phyloP scores from a whole-genome alignment of 805 yeast genomes.

The Yamadazyma takamatsuzukensis region DNA sequence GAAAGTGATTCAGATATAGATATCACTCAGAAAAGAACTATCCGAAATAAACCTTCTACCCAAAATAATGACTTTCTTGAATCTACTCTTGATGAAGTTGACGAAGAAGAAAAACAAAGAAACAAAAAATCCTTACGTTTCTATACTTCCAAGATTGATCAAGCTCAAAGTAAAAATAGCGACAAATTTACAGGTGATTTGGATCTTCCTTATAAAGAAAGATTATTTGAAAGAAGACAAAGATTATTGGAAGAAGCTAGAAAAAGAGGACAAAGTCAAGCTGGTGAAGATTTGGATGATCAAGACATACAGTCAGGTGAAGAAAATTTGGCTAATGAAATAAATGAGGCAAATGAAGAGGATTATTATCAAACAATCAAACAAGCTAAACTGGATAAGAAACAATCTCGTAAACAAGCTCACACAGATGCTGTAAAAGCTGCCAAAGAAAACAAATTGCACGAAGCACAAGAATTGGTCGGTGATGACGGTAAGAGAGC shows the following conservation, averaged over 20 bases:
- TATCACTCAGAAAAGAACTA: slow-evolving; percentile 48
- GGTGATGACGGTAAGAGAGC: slow-evolving; percentile 92
- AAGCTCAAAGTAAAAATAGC: slow-evolving; percentile 58
- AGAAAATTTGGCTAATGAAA: slow-evolving; percentile 29
- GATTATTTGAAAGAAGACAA: slow-evolving; percentile 86
- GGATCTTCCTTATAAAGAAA: slow-evolving; percentile 88
- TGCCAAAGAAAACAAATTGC: slow-evolving; percentile 78
- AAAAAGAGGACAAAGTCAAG: slow-evolving; percentile 61
- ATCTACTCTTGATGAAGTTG: slow-evolving; percentile 68
- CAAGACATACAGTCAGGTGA: slow-evolving; percentile 50
- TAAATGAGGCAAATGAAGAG: slow-evolving; percentile 35
- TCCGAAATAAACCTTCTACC: slow-evolving; percentile 29
- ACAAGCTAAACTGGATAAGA: slow-evolving; percentile 43
- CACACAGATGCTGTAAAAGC: slow-evolving; percentile 74
- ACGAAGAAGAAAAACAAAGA: slow-evolving; percentile 77
- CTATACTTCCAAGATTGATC: slow-evolving; percentile 96
- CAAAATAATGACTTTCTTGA: slow-evolving; percentile 59
- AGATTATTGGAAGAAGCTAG: slow-evolving; percentile 85
- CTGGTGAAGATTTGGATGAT: slow-evolving; percentile 56
- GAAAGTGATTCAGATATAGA: slow-evolving; percentile 39
- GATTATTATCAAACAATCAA: slow-evolving; percentile 60
- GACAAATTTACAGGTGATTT: slow-evolving; percentile 66
- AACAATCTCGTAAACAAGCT: slow-evolving; percentile 53
- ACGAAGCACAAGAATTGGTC: slow-evolving; percentile 61
- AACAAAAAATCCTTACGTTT: slow-evolving; percentile 83